Base-by-base conservation (phyloP, 768 basidiomycete species). In the Leucogyrophana mollusca region DNA sequence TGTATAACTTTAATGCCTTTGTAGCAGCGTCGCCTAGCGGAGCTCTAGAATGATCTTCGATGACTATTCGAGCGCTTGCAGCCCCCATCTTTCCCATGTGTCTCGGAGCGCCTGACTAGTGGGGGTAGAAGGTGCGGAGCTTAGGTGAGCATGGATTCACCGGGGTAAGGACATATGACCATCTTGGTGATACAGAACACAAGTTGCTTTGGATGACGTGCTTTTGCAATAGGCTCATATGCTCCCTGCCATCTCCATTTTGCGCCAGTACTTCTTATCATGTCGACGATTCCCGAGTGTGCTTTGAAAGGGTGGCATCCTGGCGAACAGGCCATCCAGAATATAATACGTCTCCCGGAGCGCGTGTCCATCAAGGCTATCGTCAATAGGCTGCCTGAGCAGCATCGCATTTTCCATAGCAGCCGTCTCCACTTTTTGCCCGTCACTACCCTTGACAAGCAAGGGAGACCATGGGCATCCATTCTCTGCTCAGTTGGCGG, bases 1-100 rank as follows among this genome's bases (percentile, higher is more conserved):
- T 53, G 70, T 83, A 85, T 60, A 85, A 85, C 55, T 85, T 76
- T 61, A 87, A 84, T 56, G 80, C 74, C 1, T 83, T 73, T 59
- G 78, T 77, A 32, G 77, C 78, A n/a, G 68, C 69, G 6, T 9
- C 43, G 32, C 22, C 34, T 21, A 30, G 27, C 13, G 27, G 7
- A 30, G 13, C 27, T 7, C 13, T 30, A 13, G 7, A 30, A 30
- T 30, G 27, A 30, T 7, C 27, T 30, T 30, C 13, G n/a, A n/a
- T 30, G 27, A 30, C 13, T 7, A 30, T 30, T 30, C 13, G 13
- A 30, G 27, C 27, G 27, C 6, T 30, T 30, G 27, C 13, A 13
- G 7, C 13, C 7, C 27, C 7, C 13, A 30, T 30, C 13, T 30
- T 13, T 30, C 27, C 6, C 13, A 30, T 13, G 13, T 30, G 6